These are phyloP conservation scores for Sporothrix dimorphospora DNA, from an alignment of 2,329 filamentous ascomycete species.

Conservation along the genomic window DNA sequence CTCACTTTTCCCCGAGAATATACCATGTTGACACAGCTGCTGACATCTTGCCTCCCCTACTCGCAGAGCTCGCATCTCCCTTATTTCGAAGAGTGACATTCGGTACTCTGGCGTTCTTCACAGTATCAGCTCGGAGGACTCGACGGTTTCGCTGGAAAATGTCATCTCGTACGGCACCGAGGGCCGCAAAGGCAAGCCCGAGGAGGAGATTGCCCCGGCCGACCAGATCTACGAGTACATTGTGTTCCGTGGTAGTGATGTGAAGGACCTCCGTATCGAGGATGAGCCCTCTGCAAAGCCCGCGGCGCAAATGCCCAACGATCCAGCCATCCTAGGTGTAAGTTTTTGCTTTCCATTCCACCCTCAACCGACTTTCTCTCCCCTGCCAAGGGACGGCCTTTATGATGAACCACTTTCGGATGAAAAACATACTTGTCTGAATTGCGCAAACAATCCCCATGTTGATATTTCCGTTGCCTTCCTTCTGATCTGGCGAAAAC, in stretches of 20 bases:
- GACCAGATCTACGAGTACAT: constrained; percentile 97
- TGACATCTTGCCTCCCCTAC: not conserved
- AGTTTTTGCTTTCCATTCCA: constrained; percentile 53
- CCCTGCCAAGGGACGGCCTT: constrained; percentile 28
- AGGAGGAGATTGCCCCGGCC: constrained; percentile 81
- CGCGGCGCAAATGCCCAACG: constrained; percentile 80
- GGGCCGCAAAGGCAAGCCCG: constrained; percentile 75
- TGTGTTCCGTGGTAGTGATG: constrained; percentile 96
- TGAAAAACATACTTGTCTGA: constrained; percentile 86
- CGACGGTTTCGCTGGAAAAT: constrained; percentile 95
- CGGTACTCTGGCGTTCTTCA: constrained; percentile 89
- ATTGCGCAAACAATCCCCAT: constrained; percentile 87
- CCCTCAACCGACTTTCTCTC: constrained; percentile 24
- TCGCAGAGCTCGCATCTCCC: constrained; percentile 34
- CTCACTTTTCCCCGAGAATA: not conserved
- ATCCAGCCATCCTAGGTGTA: constrained; percentile 96
- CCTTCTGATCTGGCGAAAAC: constrained; percentile 78
- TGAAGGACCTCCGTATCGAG: constrained; percentile 95
- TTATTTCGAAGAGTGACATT: constrained; percentile 36
- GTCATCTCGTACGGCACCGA: constrained; percentile 94
- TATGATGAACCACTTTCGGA: constrained; percentile 96
- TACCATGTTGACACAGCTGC: not conserved
- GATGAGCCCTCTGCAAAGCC: constrained; percentile 75
- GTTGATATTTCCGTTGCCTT: constrained; percentile 99
- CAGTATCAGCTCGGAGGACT: constrained; percentile 96